phyloP scores from a whole-genome alignment of 257 asterid species.

The Mitragyna speciosa region DNA sequence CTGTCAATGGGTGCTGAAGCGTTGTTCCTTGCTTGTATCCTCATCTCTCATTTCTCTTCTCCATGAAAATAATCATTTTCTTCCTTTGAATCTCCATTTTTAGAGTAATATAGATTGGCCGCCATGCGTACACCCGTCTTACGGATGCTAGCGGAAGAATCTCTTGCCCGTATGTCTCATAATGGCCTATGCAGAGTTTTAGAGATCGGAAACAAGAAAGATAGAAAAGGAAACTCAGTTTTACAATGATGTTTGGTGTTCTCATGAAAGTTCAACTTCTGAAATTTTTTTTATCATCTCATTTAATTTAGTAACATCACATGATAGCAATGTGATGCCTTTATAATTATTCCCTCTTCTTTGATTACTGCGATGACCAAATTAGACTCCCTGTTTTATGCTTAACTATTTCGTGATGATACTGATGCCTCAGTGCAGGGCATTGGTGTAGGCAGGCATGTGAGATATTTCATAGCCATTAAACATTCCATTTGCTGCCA shows the following conservation, averaged over 20 bases:
- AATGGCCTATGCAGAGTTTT: slow-evolving; percentile 18
- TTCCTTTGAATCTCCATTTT: slow-evolving; percentile 4
- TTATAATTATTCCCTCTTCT: neutral
- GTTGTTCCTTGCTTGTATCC: slow-evolving; percentile 32
- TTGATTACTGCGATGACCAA: neutral
- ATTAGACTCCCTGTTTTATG: neutral
- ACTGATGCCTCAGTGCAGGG: slow-evolving; percentile 11
- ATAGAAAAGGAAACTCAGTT: slow-evolving; percentile 6
- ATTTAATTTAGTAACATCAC: neutral
- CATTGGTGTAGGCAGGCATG: slow-evolving; percentile 17
- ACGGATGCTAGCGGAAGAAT: slow-evolving; percentile 25
- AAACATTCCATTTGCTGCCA: slow-evolving; percentile 18
- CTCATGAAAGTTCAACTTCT: neutral
- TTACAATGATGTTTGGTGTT: slow-evolving; percentile 24
- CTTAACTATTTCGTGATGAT: slow-evolving; percentile 4
- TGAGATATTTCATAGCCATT: neutral
- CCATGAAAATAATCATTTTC: slow-evolving; percentile 19
- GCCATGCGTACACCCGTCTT: slow-evolving; percentile 12
- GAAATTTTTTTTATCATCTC: slow-evolving; percentile 3
- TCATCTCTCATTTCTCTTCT: slow-evolving; percentile 16
- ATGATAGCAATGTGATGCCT: neutral
- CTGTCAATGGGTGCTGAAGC: slow-evolving; percentile 35
- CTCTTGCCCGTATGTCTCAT: slow-evolving; percentile 25
- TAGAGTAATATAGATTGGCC: slow-evolving; percentile 29
- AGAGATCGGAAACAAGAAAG: neutral